Conservation (phyloP, 2,329 filamentous ascomycete genomes). For the Neopestalotiopsis clavispora region DNA sequence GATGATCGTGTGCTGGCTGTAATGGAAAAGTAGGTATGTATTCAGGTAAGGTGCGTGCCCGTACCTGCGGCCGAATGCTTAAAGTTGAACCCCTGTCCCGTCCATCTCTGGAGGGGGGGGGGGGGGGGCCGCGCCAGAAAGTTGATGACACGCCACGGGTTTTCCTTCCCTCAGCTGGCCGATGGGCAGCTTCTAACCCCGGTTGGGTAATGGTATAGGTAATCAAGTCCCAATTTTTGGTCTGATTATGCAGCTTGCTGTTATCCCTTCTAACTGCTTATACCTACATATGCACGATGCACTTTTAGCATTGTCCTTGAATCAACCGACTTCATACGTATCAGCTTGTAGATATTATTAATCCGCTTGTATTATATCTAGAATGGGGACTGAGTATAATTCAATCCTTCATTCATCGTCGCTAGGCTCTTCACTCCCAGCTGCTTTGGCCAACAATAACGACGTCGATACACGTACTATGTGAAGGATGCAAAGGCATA, state of each 20-base stretch:
- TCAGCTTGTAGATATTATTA: neutral
- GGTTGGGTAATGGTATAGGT: too few relatives aligned
- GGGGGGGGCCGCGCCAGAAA: neutral
- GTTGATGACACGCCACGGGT: constrained; percentile 14
- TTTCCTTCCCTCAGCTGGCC: neutral
- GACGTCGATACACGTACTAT: too few relatives aligned
- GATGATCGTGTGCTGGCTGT: constrained; percentile 15
- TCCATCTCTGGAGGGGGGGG: neutral
- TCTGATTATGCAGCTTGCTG: neutral
- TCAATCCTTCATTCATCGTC: too few relatives aligned
- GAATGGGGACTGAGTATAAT: too few relatives aligned
- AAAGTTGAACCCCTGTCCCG: constrained; percentile 9
- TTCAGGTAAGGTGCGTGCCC: neutral
- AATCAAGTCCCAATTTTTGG: neutral
- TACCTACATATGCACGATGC: constrained; percentile 1
- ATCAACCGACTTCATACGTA: neutral
- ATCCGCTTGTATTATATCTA: too few relatives aligned
- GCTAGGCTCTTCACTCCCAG: too few relatives aligned
- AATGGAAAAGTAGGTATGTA: neutral
- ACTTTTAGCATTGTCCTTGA: neutral
- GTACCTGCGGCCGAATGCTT: neutral
- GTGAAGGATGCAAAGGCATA: too few relatives aligned
- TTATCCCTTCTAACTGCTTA: neutral
- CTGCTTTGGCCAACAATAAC: too few relatives aligned
- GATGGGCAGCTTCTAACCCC: neutral